Percentiles rank a stretch among this genome's conserved stretches.
Evolutionary conservation across 495 filamentous ascomycete species (phyloP).

Genomic region (Talaromyces wortmannii): DNA sequence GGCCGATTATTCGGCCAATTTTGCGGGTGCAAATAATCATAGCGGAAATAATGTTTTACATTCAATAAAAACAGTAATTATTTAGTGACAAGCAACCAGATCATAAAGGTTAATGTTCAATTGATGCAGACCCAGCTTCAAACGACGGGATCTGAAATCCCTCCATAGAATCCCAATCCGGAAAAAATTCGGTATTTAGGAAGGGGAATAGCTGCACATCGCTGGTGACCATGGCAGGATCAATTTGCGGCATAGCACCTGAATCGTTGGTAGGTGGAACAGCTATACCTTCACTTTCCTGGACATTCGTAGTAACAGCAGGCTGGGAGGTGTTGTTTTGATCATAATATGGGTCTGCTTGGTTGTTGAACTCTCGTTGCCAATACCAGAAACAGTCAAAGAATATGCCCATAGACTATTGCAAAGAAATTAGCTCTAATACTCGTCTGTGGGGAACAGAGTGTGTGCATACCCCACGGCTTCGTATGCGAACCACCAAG

Average conservation of each 20-base stretch:
- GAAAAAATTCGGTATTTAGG: background rate
- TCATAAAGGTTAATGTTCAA: background rate
- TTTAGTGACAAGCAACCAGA: too few relatives aligned
- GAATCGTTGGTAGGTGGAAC: background rate
- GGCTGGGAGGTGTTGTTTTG: background rate
- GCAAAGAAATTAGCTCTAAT: background rate
- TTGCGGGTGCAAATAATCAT: background rate
- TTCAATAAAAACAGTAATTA: background rate
- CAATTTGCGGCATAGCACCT: background rate
- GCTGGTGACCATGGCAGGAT: background rate
- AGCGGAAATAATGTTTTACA: background rate
- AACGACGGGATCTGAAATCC: background rate
- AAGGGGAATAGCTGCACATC: background rate
- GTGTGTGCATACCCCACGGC: slow-evolving; percentile 9
- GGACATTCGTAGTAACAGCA: background rate
- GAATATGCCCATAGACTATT: background rate
- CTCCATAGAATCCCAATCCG: background rate
- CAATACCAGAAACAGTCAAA: background rate
- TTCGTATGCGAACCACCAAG: slow-evolving; percentile 27
- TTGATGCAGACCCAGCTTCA: background rate
- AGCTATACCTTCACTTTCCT: background rate
- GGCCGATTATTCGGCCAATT: background rate
- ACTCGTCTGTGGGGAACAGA: background rate
- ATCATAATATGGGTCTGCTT: background rate
- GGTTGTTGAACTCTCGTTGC: background rate